A percentile compares a stretch with the other conserved stretches of the same genome.
Conservation (phyloP, 1,284 basidiomycete genomes). For the Vanrija sp. region DNA sequence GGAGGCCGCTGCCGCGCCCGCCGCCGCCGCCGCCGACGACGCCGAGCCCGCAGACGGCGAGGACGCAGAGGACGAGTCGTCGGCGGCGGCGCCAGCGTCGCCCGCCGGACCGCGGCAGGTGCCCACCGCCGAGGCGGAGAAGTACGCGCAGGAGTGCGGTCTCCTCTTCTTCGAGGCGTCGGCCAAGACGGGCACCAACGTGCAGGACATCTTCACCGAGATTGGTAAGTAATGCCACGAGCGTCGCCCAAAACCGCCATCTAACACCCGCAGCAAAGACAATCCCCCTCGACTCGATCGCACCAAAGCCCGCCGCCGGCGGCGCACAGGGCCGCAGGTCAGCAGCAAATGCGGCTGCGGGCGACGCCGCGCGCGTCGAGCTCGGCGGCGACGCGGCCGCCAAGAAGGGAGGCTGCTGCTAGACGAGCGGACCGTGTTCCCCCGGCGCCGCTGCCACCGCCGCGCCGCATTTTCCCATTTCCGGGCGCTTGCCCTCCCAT, state of each 20-base stretch:
- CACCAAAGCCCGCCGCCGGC: constrained; percentile 62
- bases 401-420: constrained; percentile 48
- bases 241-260: too few species aligned
- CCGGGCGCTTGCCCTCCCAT: neutral
- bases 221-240: constrained; percentile 63
- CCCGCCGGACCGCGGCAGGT: constrained; percentile 70
- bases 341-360: constrained; percentile 57
- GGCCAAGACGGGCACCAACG: constrained; percentile 95
- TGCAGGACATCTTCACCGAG: constrained; percentile 97
- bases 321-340: constrained; percentile 53
- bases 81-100: constrained; percentile 19
- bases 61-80: constrained; percentile 35
- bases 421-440: neutral
- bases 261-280: constrained; percentile 68
- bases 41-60: constrained; percentile 60
- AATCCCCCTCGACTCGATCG: constrained; percentile 91
- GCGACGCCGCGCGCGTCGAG: constrained; percentile 62
- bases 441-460: neutral
- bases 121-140: constrained; percentile 87
- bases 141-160: constrained; percentile 89
- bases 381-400: constrained; percentile 59
- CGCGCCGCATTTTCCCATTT: neutral
- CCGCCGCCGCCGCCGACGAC: constrained; percentile 17
- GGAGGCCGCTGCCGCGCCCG: constrained; percentile 51
- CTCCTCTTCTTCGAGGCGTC: constrained; percentile 96